These are phyloP conservation scores for Globisporangium yorkense DNA, from an alignment of 352 stramenopile species.

Conservation along the genomic window DNA sequence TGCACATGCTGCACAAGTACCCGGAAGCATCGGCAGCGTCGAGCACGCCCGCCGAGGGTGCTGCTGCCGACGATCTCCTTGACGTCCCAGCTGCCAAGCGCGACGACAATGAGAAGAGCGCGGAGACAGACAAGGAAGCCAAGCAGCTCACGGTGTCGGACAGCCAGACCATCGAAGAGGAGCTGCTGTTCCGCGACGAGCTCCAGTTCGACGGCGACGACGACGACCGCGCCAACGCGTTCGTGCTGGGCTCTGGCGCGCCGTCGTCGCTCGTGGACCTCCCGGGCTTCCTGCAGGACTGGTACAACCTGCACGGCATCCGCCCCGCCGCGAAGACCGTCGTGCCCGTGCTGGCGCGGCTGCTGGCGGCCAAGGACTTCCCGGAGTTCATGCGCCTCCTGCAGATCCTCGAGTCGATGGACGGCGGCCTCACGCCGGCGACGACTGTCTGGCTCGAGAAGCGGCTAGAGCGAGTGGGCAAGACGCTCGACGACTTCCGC, in stretches of 20 bases:
- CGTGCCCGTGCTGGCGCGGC: constrained; percentile 56
- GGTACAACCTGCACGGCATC: constrained; percentile 78
- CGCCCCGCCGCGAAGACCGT: constrained; percentile 66
- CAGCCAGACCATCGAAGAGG: constrained; percentile 38
- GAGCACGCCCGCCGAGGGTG: background rate
- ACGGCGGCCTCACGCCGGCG: constrained; percentile 51
- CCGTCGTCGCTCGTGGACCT: constrained; percentile 54
- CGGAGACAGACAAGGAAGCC: constrained; percentile 20
- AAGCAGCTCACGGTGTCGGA: constrained; percentile 24
- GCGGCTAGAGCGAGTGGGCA: constrained; percentile 42
- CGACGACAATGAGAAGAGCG: constrained; percentile 3
- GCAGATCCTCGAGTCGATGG: constrained; percentile 75
- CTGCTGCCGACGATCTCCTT: background rate
- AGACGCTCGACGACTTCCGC: constrained; percentile 59
- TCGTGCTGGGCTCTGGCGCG: constrained; percentile 30
- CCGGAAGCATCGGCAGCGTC: background rate
- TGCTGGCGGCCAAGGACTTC: constrained; percentile 44
- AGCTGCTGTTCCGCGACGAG: constrained; percentile 28
- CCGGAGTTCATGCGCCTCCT: constrained; percentile 63
- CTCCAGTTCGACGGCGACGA: constrained; percentile 37
- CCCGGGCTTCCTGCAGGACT: constrained; percentile 75
- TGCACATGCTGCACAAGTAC: constrained; percentile 34
- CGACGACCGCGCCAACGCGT: constrained; percentile 14
- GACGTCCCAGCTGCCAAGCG: background rate
- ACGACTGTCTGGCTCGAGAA: constrained; percentile 73